A percentile compares a stretch with the other conserved stretches of the same genome.
These are phyloP conservation scores for Wallacemonas sp. DNA, from an alignment of 208 protist species.

Conservation along the genomic window DNA sequence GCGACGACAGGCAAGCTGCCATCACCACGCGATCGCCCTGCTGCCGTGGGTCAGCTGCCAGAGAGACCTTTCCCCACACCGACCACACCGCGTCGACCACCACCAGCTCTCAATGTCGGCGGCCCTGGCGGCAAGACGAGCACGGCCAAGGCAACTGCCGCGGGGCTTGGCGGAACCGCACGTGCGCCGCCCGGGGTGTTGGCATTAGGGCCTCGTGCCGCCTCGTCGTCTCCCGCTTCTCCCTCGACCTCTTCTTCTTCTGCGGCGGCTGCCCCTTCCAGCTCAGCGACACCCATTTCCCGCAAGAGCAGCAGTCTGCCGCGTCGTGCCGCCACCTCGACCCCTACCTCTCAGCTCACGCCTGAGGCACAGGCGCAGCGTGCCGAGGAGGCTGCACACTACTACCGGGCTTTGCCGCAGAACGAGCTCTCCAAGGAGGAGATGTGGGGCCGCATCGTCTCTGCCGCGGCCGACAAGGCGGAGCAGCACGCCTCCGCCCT, in stretches of 20 bases:
- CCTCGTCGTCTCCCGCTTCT: neutral
- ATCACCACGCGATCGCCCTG: conserved; percentile 24
- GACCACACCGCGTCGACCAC: neutral
- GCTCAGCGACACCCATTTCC: neutral
- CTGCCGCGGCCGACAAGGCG: conserved; percentile 45
- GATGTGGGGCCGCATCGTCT: conserved; percentile 80
- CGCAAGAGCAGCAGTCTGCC: neutral
- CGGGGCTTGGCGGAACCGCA: neutral
- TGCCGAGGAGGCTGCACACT: conserved; percentile 65
- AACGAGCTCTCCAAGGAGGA: conserved; percentile 86
- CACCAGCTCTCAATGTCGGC: neutral
- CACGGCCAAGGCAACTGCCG: neutral
- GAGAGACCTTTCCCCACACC: conserved; percentile 2
- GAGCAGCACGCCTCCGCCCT: conserved; percentile 32
- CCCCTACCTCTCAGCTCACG: neutral
- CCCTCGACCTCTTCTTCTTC: neutral
- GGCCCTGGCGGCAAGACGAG: neutral
- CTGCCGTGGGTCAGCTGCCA: conserved; percentile 9
- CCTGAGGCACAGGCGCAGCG: conserved; percentile 6
- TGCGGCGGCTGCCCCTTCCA: neutral
- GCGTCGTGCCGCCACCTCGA: neutral
- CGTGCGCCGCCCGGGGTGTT: neutral
- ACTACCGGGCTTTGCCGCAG: conserved; percentile 75
- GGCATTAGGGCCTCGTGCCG: neutral
- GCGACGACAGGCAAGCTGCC: conserved; percentile 69